Base-by-base conservation (phyloP, 495 filamentous ascomycete genomes). In the Hypomontagnella monticulosa region DNA sequence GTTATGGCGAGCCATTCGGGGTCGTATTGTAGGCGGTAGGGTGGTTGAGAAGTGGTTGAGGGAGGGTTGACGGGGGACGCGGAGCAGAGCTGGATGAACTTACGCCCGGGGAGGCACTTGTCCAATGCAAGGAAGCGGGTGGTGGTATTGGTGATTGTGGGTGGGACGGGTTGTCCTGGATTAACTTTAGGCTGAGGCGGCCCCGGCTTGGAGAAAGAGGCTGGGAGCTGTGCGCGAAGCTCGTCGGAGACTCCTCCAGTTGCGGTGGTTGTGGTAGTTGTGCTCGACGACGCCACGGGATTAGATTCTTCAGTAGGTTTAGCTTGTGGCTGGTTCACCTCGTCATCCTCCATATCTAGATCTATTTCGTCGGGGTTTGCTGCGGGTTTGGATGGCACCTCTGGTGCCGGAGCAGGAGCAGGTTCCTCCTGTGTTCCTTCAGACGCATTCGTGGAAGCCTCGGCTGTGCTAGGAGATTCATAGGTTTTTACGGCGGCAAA, bases 1-100 rank as follows among this genome's bases (percentile, higher is more conserved):
- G 88, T 91, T 64, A 99, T 97, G 6, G 95, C 89, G 3, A 98
- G 86, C 93, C 93, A 99, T 78, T 99, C 95, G 27, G 88, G 87
- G 74, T 99, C 95, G 73, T 98, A 97, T 32, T 86, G 75, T 3
- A 98, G 85, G 4, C 74, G 70, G 61, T 71, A 75, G 11, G 67
- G 75, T 23, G 40, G 46, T 38, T 56, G 40, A n/a, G 34, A 9
- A 72, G 44, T 78, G 70, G 1, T 77, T 79, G 12, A 78, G 7
- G 60, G 62, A 4, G 60, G 46, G 9, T 73, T 52, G 3, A 77
- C 61, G 0, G 89, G 80, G 0, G 69, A 32, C 27, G 96, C 78
- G 12, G 87, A 81, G 14, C 89, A 73, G 4, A 97, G 78, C 60
- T 97, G 91, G 38, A 98, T 82, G 72, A 93, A 98, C n/a, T 92